Base-by-base conservation (phyloP, 768 basidiomycete species). In the Dioszegia crocea region DNA sequence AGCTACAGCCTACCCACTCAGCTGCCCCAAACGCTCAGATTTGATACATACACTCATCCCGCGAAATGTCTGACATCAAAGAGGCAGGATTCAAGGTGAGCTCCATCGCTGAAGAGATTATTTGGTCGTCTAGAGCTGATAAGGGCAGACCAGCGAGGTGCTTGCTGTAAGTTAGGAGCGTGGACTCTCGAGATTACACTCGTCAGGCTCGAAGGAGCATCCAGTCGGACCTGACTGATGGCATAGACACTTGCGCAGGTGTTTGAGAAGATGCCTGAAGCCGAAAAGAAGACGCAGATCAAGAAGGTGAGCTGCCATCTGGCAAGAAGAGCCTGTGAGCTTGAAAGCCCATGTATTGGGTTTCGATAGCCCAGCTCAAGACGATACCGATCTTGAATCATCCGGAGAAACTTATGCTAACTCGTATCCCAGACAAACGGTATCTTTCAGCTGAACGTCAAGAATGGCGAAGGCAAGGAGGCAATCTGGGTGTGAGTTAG, bases 361-460 rank as follows among this genome's bases (percentile, higher is more conserved):
- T n/a, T n/a, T n/a, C n/a, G n/a, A n/a, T n/a, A n/a, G 14, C 33
- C 6, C 33, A 33, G 33, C 14, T 33, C 33, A 33, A 33, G 33
- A 6, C 14, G 33, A 33, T 14, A 14, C 33, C 33, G n/a, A n/a
- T n/a, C n/a, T n/a, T n/a, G n/a, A 29, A 24, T 9, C 11, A 50
- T 26, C 9, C 10, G 17, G 44, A 17, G 6, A 6, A 53, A 40
- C n/a, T 11, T 3, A 24, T 26, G 52, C 31, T 54, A 38, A 54
- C 23, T 43, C 10, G 6, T 41, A 43, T 46, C 14, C 14, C 33
- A 90, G 91, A 87, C 86, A 49, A 90, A 88, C 67, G 91, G 88
- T 61, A 84, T 93, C 71, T 92, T 96, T 75, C 87, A 91, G 76
- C 80, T 96, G 40, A 83, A 84, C 52, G 83, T 94, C 65, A 84